These are phyloP conservation scores for Isoetes taiwanensis DNA, from an alignment of 75 land plant genomes.

Conservation along the genomic window DNA sequence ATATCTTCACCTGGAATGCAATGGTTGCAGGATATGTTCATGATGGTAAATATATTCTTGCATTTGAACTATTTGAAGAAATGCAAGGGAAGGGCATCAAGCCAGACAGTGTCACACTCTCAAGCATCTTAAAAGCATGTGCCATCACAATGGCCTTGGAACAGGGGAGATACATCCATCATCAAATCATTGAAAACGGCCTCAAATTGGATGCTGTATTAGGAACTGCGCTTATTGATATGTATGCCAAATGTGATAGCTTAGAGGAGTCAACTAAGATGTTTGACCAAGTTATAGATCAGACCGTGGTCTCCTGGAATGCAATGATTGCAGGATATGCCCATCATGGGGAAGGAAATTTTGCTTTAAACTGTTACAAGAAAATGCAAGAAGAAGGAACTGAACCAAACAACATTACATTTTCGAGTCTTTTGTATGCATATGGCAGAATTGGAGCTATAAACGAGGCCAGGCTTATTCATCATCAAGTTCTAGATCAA, in stretches of 20 bases:
- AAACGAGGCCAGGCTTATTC: conserved; percentile 15
- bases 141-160: conserved; percentile 32
- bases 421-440: conserved; percentile 18
- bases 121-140: conserved; percentile 31
- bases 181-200: not conserved
- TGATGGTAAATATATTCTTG: conserved; percentile 17
- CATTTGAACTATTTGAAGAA: conserved; percentile 25
- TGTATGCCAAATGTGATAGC: conserved; percentile 51
- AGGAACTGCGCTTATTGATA: conserved; percentile 38
- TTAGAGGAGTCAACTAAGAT: conserved; percentile 30
- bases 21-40: conserved; percentile 37
- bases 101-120: conserved; percentile 32
- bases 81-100: conserved; percentile 21
- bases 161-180: conserved; percentile 10
- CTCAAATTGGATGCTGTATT: not conserved
- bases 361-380: conserved; percentile 11
- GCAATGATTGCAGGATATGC: conserved; percentile 25
- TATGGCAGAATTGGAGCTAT: conserved; percentile 24
- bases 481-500: conserved; percentile 10
- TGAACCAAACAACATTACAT: conserved; percentile 19
- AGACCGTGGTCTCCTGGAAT: conserved; percentile 32
- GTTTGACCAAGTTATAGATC: conserved; percentile 25
- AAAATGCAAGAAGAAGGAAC: conserved; percentile 12
- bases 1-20: conserved; percentile 42
- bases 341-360: conserved; percentile 10